Percentiles rank a stretch among this genome's conserved stretches.
phyloP scores from a whole-genome alignment of 225 moss, liverwort and hornwort species.

The Lunularia cruciata region DNA sequence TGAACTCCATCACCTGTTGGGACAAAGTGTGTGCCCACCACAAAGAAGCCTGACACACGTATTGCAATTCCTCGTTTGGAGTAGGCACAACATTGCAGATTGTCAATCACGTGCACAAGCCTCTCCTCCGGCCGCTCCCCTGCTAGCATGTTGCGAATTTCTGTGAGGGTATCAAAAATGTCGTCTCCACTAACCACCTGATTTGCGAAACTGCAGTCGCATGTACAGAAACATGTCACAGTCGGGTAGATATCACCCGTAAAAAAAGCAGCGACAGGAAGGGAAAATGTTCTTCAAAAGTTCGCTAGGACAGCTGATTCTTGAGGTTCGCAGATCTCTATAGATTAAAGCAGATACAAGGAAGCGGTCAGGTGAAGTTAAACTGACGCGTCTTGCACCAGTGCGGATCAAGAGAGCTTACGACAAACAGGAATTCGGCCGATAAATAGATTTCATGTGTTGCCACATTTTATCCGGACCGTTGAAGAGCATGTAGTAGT shows the following conservation, averaged over 20 bases:
- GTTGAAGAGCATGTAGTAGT: constrained; percentile 96
- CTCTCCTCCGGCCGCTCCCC: constrained; percentile 84
- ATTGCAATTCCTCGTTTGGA: constrained; percentile 92
- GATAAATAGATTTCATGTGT: constrained; percentile 89
- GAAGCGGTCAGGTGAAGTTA: too few relatives aligned
- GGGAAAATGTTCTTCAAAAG: too few relatives aligned
- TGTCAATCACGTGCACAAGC: constrained; percentile 92
- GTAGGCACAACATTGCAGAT: constrained; percentile 89
- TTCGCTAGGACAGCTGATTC: too few relatives aligned
- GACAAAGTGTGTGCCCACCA: constrained; percentile 93
- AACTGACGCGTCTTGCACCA: neutral
- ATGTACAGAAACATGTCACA: too few relatives aligned
- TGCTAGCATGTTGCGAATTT: constrained; percentile 79
- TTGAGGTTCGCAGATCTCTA: too few relatives aligned
- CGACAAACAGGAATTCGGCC: constrained; percentile 77
- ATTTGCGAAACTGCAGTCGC: constrained; percentile 65
- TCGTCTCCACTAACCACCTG: constrained; percentile 78
- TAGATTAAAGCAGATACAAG: too few relatives aligned
- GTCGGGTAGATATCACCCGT: too few relatives aligned
- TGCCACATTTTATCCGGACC: constrained; percentile 85
- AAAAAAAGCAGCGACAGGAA: too few relatives aligned
- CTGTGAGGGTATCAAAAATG: constrained; percentile 69
- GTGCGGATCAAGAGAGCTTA: constrained; percentile 39
- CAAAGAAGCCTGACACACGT: constrained; percentile 88
- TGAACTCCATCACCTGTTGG: constrained; percentile 98